These are phyloP conservation scores for Cladosporium sp. DNA, from an alignment of 2,329 filamentous ascomycete species.

Conservation along the genomic window DNA sequence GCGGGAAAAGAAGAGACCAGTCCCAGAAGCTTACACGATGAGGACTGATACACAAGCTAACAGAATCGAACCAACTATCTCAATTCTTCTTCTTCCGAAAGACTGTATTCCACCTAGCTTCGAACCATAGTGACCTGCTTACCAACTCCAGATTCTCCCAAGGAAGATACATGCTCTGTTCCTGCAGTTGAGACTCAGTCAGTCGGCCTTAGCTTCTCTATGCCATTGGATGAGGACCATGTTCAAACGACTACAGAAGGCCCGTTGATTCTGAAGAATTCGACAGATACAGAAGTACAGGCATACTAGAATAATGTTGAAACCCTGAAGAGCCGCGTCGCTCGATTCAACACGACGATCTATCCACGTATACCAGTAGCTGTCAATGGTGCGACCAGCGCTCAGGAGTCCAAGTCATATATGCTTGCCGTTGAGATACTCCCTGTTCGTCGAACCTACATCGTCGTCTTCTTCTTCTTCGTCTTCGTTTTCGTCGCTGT, in stretches of 20 bases:
- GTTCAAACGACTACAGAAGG: not conserved
- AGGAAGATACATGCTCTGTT: not conserved
- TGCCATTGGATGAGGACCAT: not conserved
- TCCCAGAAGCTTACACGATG: no score
- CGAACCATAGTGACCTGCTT: no score
- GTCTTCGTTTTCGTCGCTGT: not conserved
- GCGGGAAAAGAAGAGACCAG: no score
- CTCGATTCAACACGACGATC: not conserved
- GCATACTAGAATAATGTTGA: not conserved
- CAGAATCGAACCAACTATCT: no score
- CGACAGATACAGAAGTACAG: not conserved
- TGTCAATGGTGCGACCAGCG: not conserved
- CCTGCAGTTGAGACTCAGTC: no score
- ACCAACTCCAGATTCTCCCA: not conserved
- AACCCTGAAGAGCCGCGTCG: no score
- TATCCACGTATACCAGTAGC: not conserved
- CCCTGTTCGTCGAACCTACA: not conserved
- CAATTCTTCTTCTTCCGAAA: no score
- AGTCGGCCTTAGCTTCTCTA: not conserved
- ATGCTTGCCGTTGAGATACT: not conserved
- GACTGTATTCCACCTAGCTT: no score
- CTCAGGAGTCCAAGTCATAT: not conserved
- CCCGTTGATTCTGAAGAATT: not conserved
- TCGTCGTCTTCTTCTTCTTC: not conserved
- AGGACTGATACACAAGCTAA: no score